Conservation (phyloP, 176 grass and related monocot species). For the Oropetium thomaeum region DNA sequence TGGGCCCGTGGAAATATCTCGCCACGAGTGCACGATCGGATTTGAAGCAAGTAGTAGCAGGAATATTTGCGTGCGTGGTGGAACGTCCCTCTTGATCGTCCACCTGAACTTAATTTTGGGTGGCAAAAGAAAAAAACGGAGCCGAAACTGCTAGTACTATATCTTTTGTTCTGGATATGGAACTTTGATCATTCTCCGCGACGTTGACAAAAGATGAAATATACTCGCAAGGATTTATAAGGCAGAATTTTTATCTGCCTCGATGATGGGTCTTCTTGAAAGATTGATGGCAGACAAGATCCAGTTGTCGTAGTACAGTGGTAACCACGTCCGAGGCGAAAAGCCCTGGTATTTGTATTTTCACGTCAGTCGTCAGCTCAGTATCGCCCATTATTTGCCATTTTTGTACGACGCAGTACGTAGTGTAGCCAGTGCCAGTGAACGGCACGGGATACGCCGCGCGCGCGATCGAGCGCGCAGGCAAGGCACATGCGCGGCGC, state of each 20-base stretch:
- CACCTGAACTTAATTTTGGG: neutral
- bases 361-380: neutral
- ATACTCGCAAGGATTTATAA: too few species aligned
- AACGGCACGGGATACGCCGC: neutral
- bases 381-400: neutral
- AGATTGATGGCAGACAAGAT: neutral
- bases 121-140: slow-evolving; percentile 20
- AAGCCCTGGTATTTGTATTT: neutral
- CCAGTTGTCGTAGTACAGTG: neutral
- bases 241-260: neutral
- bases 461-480: neutral
- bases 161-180: neutral
- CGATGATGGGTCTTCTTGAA: neutral
- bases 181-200: neutral
- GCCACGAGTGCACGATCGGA: too few species aligned
- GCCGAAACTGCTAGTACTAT: neutral
- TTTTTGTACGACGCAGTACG: neutral
- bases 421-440: neutral
- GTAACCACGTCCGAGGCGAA: neutral
- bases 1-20: neutral
- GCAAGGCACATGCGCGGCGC: neutral
- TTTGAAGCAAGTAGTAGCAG: neutral
- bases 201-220: slow-evolving; percentile 15
- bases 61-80: neutral
- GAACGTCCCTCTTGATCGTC: slow-evolving; percentile 2